Base-by-base conservation (phyloP, 257 asterid genomes). In the Solanum ossicruentum region DNA sequence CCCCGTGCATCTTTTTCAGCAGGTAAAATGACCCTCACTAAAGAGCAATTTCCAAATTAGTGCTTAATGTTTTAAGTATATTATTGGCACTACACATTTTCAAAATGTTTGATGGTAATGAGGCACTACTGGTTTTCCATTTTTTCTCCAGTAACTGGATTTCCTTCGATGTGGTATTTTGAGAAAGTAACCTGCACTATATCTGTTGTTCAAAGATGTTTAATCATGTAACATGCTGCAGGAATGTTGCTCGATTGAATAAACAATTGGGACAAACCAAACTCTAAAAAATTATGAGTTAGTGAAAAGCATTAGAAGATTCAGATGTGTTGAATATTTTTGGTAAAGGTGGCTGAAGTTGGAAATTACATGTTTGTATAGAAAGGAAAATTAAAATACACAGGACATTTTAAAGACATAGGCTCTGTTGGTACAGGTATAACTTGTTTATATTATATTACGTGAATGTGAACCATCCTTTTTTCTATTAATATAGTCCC, bases 1-100 rank as follows among this genome's bases (percentile, higher is more conserved):
- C 98, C 99, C 21, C 96, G 98, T 86, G 96, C 98, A 85, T 86
- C 98, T 61, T 94, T 94, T 88, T 70, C 94, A 85, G 98, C 95
- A 86, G 98, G 99, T 97, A 91, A 88, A 81, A 80, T 60, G 21
- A 49, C 82, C 10, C 49, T 39, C 20, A 20, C 60, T 32, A n/a
- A 83, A 20, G 51, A 66, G 75, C 66, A 83, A 83, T 36, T 49
- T 69, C 67, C 43, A 21, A 83, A 28, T 65, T 67, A 73, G 55
- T 83, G 80, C 81, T 67, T 83, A 43, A 52, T 73, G 60, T 43
- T 43, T 82, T 13, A 12, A 43, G 39, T 82, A 12, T 32, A 16
- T 58, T 80, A 36, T 57, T 43, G 45, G 71, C 39, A 20, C 8
- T 61, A 61, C 45, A 23, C 55, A 61, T 61, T 82, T 82, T 12